Conservation (phyloP, 768 basidiomycete species). For the Postia placenta region DNA sequence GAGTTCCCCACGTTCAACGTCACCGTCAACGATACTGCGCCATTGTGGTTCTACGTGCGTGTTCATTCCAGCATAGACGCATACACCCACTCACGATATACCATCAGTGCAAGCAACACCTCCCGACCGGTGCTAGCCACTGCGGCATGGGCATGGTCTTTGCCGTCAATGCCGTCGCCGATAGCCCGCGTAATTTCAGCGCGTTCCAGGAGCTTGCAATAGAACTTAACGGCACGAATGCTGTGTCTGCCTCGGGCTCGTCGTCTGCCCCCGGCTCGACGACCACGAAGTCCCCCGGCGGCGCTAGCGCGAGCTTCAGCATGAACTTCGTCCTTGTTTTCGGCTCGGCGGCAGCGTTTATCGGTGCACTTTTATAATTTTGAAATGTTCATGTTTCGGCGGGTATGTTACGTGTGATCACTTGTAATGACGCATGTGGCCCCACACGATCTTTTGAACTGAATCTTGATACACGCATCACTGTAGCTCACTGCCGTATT, state of each 20-base stretch:
- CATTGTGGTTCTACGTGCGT: conserved; percentile 52
- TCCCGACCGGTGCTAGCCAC: conserved; percentile 24
- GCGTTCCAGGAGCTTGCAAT: conserved; percentile 54
- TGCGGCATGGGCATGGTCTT: conserved; percentile 33
- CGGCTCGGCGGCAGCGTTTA: conserved; percentile 16
- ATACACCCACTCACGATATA: conserved; percentile 14
- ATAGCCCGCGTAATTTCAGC: conserved; percentile 41
- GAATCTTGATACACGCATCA: no score
- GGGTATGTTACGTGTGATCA: no score
- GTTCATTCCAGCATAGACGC: conserved; percentile 14
- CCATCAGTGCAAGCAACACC: conserved; percentile 36
- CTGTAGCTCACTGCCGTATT: no score
- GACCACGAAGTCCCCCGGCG: background rate
- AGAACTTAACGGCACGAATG: conserved; percentile 44
- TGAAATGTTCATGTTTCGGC: no score
- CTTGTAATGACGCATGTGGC: no score
- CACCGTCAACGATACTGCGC: conserved; percentile 52
- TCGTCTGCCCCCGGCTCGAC: background rate
- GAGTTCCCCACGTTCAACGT: conserved; percentile 50
- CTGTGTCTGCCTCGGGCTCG: conserved; percentile 10
- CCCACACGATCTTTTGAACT: no score
- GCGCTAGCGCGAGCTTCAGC: conserved; percentile 7
- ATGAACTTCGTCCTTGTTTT: conserved; percentile 15
- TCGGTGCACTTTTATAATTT: background rate
- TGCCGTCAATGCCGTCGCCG: conserved; percentile 53